Base-by-base conservation (phyloP, 1,139 yeast species). In the Blastobotrys elegans region DNA sequence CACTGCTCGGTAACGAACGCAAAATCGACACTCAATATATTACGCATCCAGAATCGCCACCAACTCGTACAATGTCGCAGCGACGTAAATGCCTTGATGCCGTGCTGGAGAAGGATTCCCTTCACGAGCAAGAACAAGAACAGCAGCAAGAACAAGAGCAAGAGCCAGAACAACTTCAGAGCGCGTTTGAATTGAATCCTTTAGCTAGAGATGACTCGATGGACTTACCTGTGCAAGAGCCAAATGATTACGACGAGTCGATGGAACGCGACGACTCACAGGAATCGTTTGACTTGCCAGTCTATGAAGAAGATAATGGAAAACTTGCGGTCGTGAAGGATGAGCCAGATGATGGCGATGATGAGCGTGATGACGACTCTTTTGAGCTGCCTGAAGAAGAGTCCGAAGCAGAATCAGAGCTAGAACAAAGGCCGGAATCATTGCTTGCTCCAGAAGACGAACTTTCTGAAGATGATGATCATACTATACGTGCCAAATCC, bases 1-100 rank as follows among this genome's bases (percentile, higher is more conserved):
- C 67, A 18, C 50, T 66, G 39, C 58, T 59, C 42, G 70, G 66
- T 21, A 56, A 58, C 7, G 67, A 66, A 52, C 53, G 68, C 3
- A 59, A 58, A 27, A 57, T 65, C 14, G 52, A 56, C 5, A 65
- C 69, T 1, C 47, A 52, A 37, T 56, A 58, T 35, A 56, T 30
- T 24, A 17, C 32, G 7, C 21, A 5, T 37, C 17, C 40, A 8
- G 20, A 36, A 17, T 11, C 30, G 17, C 56, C 56, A 27, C 46
- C 64, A 7, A 58, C 59, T 16, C 53, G 68, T 35, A 56, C 61
- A 5, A 59, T 63, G 53, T 63, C 68, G 8, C 62, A 60, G 44
- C 57, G 62, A 43, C 54, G 66, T 16, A 49, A 61, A 13, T 53
- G 60, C 2, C 46, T 65, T 18, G 55, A 53, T 26, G 53, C 52